Evolutionary conservation across 345 rosid genomes (phyloP).

Genomic region (Erysimum cheiranthoides): DNA sequence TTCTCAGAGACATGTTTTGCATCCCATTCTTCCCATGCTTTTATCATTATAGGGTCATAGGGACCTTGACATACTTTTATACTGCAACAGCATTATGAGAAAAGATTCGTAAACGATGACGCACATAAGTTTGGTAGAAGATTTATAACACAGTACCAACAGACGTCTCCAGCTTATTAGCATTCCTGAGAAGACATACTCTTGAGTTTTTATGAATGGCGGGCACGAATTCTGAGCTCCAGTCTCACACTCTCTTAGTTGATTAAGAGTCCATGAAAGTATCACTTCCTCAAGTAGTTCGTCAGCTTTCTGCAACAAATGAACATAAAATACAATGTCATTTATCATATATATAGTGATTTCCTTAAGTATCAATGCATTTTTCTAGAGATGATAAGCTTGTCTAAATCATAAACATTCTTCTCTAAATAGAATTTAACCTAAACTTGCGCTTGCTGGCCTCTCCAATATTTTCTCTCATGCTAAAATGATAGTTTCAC

Average conservation of each 20-base stretch:
- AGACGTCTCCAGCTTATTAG: constrained; percentile 28
- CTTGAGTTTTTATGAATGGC: constrained; percentile 72
- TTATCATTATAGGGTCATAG: constrained; percentile 67
- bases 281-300: constrained; percentile 92
- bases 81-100: constrained; percentile 49
- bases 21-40: constrained; percentile 99
- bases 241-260: constrained; percentile 51
- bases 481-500: constrained; percentile 12
- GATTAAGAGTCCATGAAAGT: constrained; percentile 82
- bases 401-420: background rate
- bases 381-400: background rate
- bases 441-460: background rate
- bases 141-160: constrained; percentile 20
- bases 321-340: constrained; percentile 35
- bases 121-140: constrained; percentile 16
- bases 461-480: constrained; percentile 3
- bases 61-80: constrained; percentile 85
- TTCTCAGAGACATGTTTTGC: constrained; percentile 78
- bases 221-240: constrained; percentile 61
- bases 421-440: constrained; percentile 1
- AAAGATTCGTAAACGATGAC: constrained; percentile 19
- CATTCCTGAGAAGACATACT: constrained; percentile 59
- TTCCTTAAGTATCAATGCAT: constrained; percentile 15
- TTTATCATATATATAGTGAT: constrained; percentile 20
- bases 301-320: constrained; percentile 79